Base-by-base conservation (phyloP, 345 rosid genomes). In the Dovyalis caffra region DNA sequence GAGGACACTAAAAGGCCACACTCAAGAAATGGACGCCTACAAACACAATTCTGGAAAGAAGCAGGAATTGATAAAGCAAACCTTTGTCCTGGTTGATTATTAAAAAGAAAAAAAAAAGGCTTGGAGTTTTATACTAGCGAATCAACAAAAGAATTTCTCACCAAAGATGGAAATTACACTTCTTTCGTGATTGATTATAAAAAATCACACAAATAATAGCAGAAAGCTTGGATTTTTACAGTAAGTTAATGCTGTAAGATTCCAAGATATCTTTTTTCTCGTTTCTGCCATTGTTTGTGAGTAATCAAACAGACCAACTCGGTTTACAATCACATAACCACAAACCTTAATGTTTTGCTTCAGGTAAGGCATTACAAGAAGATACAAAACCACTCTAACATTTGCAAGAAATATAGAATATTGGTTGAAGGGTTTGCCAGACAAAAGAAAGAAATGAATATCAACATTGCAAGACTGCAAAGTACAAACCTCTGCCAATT, bases 401-500 rank as follows among this genome's bases (percentile, higher is more conserved):
- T 49, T 61, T 60, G 51, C 33, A 72, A 64, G 51, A 25, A 69
- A 28, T 26, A 14, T 32, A 69, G 20, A 58, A 29, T 38, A 38
- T 33, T 26, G 18, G 57, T 43, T 62, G 2, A 32, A 2, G 15
- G 49, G 43, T 63, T 62, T 4, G 5, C 31, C 12, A 20, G 40
- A 5, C 20, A 35, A 68, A 45, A 80, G 23, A 51, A 57, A 67
- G 6, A 58, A 76, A 68, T 20, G 20, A 47, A 62, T 29, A 64
- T 21, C 57, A 38, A 35, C 6, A 64, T 25, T 35, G 45, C 8
- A 18, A 64, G 61, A 67, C n/a, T n/a, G n/a, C n/a, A 34, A 6
- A 34, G 5, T 14, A 80, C 79, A 62, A 72, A 93, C 99, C 99
- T 95, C 90, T 35, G 98, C 98, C 83, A 92, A 87, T 38, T 93